These are phyloP conservation scores for Penicillium coffeae DNA, from an alignment of 495 filamentous ascomycete species.

Conservation along the genomic window DNA sequence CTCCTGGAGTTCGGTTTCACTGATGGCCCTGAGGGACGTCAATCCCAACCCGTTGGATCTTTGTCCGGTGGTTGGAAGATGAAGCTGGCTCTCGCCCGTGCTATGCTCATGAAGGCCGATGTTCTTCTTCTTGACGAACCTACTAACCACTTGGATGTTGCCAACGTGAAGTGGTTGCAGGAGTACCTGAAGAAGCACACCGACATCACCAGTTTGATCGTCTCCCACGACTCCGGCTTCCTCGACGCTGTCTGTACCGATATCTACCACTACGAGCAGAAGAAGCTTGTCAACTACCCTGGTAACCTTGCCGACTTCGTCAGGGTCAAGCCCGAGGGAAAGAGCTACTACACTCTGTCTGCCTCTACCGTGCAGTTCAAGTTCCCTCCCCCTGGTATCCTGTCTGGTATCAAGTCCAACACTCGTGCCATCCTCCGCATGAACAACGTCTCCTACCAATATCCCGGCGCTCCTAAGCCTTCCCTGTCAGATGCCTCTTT, in stretches of 20 bases:
- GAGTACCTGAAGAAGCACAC: slow-evolving; percentile 93
- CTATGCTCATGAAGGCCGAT: slow-evolving; percentile 95
- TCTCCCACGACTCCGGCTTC: slow-evolving; percentile 97
- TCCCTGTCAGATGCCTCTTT: slow-evolving; percentile 84
- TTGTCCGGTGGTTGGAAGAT: slow-evolving; percentile 99
- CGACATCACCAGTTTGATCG: slow-evolving; percentile 95
- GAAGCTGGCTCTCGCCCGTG: slow-evolving; percentile 95
- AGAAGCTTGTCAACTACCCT: slow-evolving; percentile 93
- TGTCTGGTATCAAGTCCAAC: slow-evolving; percentile 89
- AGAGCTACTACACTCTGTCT: slow-evolving; percentile 97
- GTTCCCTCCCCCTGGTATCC: slow-evolving; percentile 92
- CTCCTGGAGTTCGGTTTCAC: slow-evolving; percentile 92
- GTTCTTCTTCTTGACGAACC: slow-evolving; percentile 96
- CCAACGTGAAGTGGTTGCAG: slow-evolving; percentile 93
- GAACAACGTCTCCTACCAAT: slow-evolving; percentile 85
- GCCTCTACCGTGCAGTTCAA: slow-evolving; percentile 91
- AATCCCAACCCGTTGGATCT: slow-evolving; percentile 83
- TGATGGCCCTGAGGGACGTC: slow-evolving; percentile 79
- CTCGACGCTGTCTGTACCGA: slow-evolving; percentile 96
- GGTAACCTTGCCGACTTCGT: slow-evolving; percentile 95
- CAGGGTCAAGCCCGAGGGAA: slow-evolving; percentile 88
- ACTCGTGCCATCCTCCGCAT: slow-evolving; percentile 95
- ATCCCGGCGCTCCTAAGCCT: slow-evolving; percentile 80
- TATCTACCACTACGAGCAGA: slow-evolving; percentile 98
- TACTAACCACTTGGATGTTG: slow-evolving; percentile 96